Conservation (phyloP, 108 stramenopile species). For the Discostella pseudostelligera region DNA sequence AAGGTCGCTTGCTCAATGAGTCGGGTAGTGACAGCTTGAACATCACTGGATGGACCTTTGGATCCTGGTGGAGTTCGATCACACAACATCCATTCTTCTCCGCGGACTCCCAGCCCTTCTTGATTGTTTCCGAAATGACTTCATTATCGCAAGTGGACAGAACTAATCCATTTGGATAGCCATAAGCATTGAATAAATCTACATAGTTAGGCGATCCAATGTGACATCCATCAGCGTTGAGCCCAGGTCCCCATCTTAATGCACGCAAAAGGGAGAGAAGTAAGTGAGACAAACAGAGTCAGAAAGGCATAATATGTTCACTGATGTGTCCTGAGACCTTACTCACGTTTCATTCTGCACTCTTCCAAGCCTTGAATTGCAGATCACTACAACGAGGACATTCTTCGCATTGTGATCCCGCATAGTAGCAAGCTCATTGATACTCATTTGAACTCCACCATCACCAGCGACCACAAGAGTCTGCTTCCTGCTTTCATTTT, state of each 20-base stretch:
- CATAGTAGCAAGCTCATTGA: constrained; percentile 32
- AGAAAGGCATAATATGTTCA: background rate
- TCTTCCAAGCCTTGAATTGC: constrained; percentile 19
- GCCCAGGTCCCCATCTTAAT: constrained; percentile 13
- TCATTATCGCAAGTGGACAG: constrained; percentile 13
- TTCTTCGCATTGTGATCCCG: constrained; percentile 19
- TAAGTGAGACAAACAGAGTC: background rate
- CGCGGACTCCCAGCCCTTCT: constrained; percentile 3
- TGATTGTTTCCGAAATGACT: constrained; percentile 4
- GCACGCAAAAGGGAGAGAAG: too few relatives aligned
- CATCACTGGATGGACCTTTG: background rate
- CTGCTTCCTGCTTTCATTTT: background rate
- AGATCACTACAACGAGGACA: constrained; percentile 27
- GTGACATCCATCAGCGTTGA: constrained; percentile 26
- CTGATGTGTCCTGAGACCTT: background rate
- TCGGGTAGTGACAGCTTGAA: background rate
- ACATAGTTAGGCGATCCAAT: constrained; percentile 29
- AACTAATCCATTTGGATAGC: constrained; percentile 25
- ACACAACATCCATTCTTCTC: constrained; percentile 11
- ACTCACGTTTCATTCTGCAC: constrained; percentile 30
- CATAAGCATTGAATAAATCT: constrained; percentile 32
- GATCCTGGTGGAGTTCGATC: constrained; percentile 4
- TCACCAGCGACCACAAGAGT: constrained; percentile 49
- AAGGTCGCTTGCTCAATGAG: background rate
- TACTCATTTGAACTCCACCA: constrained; percentile 50